Base-by-base conservation (phyloP, 371 early-diverging fungal species). In the Parasitella parasitica region DNA sequence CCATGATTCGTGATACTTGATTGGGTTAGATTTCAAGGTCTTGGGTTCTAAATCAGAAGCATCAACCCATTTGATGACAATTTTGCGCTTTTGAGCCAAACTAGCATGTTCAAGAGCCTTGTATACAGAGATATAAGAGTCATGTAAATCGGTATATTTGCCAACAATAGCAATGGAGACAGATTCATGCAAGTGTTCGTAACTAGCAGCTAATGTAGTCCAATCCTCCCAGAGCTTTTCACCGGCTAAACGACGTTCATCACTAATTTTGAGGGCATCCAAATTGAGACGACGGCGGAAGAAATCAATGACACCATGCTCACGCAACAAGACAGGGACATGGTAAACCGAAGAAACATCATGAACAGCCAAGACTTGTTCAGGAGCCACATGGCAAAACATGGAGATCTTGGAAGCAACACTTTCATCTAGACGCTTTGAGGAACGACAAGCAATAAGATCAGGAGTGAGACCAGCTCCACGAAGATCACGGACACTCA, bases 401-500 rank as follows among this genome's bases (percentile, higher is more conserved):
- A 97, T 96, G 78, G 96, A 90, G 59, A 99, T 95, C 87, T 99
- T 99, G 67, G 79, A 72, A 58, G 86, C 86, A 52, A 97, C 93
- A 54, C 87, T 89, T 24, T 83, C 84, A 52, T 92, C 94, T 28
- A 99, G 76, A 27, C 84, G 86, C 56, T 88, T 89, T 41, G 90
- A 81, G 41, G 92, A 90, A 67, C 99, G 91, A 85, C 98, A 99
- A 9, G 99, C 97, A 69, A 99, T 93, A 66, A 99, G 76, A 75
- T 99, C 99, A 28, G 98, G 97, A n/a, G 89, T 86, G 32, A 99
- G 85, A 57, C 99, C 99, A 51, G 96, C 89, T 61, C 95, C 96
- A 70, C 98, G 90, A 46, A 98, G 84, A 67, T 98, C 97, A 61
- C 97, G 91, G 43, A 98, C 89, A 46, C 95, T 93, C 49, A 92